A percentile compares a stretch with the other conserved stretches of the same genome.
phyloP scores from a whole-genome alignment of 345 rosid genomes.

The Theobroma cacao region DNA sequence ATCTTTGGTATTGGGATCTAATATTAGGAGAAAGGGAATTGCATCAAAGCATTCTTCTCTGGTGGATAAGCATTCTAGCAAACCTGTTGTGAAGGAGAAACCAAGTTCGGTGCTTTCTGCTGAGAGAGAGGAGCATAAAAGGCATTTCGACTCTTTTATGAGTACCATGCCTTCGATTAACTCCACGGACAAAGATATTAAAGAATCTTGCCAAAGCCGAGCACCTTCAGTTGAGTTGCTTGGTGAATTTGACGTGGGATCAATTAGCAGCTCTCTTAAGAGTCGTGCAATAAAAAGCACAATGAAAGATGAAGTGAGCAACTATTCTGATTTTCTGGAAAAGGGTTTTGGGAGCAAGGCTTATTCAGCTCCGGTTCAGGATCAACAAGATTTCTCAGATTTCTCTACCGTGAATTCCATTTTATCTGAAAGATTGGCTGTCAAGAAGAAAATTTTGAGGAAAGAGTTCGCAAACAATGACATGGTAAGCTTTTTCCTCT shows the following conservation, averaged over 20 bases:
- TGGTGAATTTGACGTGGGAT: slow-evolving; percentile 42
- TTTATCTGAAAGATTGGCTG: slow-evolving; percentile 3
- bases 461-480: slow-evolving; percentile 16
- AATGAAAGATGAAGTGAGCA: slow-evolving; percentile 29
- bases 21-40: slow-evolving; percentile 16
- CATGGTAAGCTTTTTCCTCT: neutral
- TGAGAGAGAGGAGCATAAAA: slow-evolving; percentile 6
- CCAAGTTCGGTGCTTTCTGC: neutral
- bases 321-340: slow-evolving; percentile 19
- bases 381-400: slow-evolving; percentile 22
- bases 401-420: slow-evolving; percentile 9
- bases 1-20: slow-evolving; percentile 10
- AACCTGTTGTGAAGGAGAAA: neutral
- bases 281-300: slow-evolving; percentile 17
- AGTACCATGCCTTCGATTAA: slow-evolving; percentile 6
- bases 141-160: neutral
- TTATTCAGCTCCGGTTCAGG: slow-evolving; percentile 8
- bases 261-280: slow-evolving; percentile 28
- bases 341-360: slow-evolving; percentile 19
- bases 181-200: slow-evolving; percentile 14
- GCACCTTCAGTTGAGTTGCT: slow-evolving; percentile 48
- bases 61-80: neutral
- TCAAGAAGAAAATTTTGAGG: slow-evolving; percentile 15
- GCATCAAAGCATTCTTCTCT: neutral
- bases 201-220: slow-evolving; percentile 17